A percentile compares a stretch with the other conserved stretches of the same genome.
Evolutionary conservation across 108 stramenopile species (phyloP).

Genomic region (Asterionellopsis glacialis): DNA sequence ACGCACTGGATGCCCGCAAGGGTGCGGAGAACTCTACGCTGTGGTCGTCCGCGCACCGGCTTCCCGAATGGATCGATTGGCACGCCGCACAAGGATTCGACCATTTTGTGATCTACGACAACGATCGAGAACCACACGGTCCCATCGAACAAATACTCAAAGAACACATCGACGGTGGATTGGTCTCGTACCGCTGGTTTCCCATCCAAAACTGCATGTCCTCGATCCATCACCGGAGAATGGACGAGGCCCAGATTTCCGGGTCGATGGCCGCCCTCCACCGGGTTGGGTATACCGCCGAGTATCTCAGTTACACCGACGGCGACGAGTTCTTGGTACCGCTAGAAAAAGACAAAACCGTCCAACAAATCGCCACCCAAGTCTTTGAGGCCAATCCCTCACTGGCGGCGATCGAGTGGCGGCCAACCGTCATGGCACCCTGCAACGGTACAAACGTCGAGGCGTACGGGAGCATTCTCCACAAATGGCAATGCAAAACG

Average conservation of each 20-base stretch:
- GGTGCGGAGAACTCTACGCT: background rate
- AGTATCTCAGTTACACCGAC: background rate
- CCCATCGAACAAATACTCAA: background rate
- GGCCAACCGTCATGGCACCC: constrained; percentile 10
- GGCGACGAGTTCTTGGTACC: constrained; percentile 11
- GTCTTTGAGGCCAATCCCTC: background rate
- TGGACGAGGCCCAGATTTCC: constrained; percentile 3
- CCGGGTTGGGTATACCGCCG: background rate
- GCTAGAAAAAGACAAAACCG: too few relatives aligned
- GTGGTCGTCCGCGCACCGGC: background rate
- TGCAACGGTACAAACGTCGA: constrained; percentile 8
- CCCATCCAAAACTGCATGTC: constrained; percentile 9
- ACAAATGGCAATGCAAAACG: constrained; percentile 7
- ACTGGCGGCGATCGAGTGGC: constrained; percentile 7
- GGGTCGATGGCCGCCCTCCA: background rate
- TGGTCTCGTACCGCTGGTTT: constrained; percentile 12
- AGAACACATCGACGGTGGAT: background rate
- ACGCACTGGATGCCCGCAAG: constrained; percentile 6
- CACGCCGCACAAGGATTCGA: background rate
- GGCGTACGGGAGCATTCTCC: background rate
- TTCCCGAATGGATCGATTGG: constrained; percentile 1
- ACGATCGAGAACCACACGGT: background rate
- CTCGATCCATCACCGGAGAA: too few relatives aligned
- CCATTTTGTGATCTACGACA: background rate
- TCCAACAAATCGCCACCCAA: too few relatives aligned